A percentile compares a stretch with the other conserved stretches of the same genome.
These are phyloP conservation scores for Neofusicoccum kwambonambiense DNA, from an alignment of 2,329 filamentous ascomycete species.

Conservation along the genomic window DNA sequence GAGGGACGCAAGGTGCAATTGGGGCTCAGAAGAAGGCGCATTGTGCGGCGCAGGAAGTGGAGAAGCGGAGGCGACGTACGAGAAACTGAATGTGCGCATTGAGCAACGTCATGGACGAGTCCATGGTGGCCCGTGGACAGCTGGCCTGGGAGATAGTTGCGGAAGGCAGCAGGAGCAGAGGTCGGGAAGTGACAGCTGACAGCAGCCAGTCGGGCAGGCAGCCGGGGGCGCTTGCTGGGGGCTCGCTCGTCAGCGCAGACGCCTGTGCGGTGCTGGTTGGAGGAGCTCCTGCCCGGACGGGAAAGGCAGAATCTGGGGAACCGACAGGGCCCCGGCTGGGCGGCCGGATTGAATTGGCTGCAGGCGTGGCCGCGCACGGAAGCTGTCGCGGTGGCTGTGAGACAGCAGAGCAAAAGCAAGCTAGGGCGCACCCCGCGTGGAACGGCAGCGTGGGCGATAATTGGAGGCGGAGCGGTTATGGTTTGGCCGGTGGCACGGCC, in stretches of 20 bases:
- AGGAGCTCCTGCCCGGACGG: not conserved
- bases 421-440: not conserved
- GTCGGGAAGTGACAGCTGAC: not conserved
- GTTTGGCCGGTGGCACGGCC: not conserved
- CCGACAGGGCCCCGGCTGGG: not conserved
- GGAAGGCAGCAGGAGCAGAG: constrained; percentile 1
- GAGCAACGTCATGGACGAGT: constrained; percentile 46
- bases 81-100: constrained; percentile 51
- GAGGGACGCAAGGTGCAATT: constrained; percentile 12
- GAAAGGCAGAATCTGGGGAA: constrained; percentile 13
- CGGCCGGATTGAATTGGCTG: constrained; percentile 10
- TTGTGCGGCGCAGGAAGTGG: not conserved
- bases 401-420: constrained; percentile 16
- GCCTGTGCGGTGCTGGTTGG: not conserved
- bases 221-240: not conserved
- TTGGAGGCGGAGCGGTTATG: not conserved
- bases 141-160: not conserved
- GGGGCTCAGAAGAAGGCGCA: constrained; percentile 1
- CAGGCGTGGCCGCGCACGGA: not conserved
- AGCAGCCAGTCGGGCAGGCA: not conserved
- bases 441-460: not conserved
- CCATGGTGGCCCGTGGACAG: constrained; percentile 31
- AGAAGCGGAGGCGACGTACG: constrained; percentile 35
- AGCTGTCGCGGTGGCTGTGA: not conserved
- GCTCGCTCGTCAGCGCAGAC: not conserved